phyloP scores from a whole-genome alignment of 768 basidiomycete genomes.

The Suillus decipiens region DNA sequence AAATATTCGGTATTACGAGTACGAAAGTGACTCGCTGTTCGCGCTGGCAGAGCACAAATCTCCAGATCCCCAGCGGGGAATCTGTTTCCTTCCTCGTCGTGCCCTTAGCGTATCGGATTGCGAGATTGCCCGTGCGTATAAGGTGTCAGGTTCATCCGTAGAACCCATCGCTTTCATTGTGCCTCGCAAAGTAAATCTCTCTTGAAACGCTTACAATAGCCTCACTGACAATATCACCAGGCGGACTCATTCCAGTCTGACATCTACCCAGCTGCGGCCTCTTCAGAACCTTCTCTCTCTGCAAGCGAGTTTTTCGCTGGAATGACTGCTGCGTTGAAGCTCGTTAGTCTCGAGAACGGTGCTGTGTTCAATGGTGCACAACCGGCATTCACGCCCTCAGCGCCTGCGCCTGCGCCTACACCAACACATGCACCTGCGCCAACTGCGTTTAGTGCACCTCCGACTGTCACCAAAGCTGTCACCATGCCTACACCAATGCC shows the following conservation, averaged over 20 bases:
- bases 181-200: constrained; percentile 75
- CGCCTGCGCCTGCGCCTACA: constrained; percentile 29
- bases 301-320: constrained; percentile 89
- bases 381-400: constrained; percentile 18
- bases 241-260: constrained; percentile 96
- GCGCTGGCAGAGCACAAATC: constrained; percentile 84
- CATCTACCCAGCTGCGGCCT: constrained; percentile 92
- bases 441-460: constrained; percentile 24
- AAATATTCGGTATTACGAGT: constrained; percentile 97
- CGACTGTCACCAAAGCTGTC: constrained; percentile 35
- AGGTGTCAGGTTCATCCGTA: constrained; percentile 68
- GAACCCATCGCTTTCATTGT: constrained; percentile 97
- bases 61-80: constrained; percentile 91
- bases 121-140: constrained; percentile 95
- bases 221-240: constrained; percentile 36
- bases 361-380: constrained; percentile 36
- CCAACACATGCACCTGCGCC: constrained; percentile 30
- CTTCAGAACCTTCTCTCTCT: constrained; percentile 74
- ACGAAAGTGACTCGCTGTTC: constrained; percentile 81
- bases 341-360: constrained; percentile 80
- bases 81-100: constrained; percentile 95
- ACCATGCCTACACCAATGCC: constrained; percentile 26
- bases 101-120: constrained; percentile 87
- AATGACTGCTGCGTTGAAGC: constrained; percentile 74
- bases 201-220: background rate